phyloP scores from a whole-genome alignment of 2,329 filamentous ascomycete species.

The Diaporthe citriasiana region DNA sequence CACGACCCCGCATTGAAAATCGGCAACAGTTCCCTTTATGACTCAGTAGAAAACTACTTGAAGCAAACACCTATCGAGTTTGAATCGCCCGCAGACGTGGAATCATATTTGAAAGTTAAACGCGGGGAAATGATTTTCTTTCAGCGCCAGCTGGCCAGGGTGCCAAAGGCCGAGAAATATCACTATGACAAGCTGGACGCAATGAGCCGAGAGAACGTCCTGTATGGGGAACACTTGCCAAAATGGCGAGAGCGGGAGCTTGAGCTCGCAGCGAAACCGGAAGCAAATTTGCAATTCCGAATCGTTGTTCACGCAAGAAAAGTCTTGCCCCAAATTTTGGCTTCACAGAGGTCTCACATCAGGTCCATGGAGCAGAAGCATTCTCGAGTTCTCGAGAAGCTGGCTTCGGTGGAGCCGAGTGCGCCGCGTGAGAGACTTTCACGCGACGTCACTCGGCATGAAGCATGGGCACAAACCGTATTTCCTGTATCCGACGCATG shows the following conservation, averaged over 20 bases:
- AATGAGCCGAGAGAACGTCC: neutral
- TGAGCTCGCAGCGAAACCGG: neutral
- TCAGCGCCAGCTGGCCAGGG: neutral
- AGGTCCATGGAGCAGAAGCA: neutral
- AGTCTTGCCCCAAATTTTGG: neutral
- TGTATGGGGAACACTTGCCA: neutral
- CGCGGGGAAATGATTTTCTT: neutral
- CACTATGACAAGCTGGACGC: neutral
- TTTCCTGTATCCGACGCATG: neutral
- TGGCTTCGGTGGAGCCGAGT: neutral
- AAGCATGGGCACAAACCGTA: neutral
- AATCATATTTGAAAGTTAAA: neutral
- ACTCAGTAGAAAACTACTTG: neutral
- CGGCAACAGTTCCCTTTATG: neutral
- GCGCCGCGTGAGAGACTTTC: neutral
- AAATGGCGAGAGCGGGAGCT: neutral
- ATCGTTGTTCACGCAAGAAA: neutral
- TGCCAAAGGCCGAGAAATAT: neutral
- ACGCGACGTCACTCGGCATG: neutral
- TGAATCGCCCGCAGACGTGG: neutral
- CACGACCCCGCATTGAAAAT: neutral
- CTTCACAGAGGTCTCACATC: neutral
- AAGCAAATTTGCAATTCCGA: neutral
- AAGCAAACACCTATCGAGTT: neutral
- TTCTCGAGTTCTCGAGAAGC: neutral